Conservation (phyloP, 495 filamentous ascomycete species). For the Tuber indicum region DNA sequence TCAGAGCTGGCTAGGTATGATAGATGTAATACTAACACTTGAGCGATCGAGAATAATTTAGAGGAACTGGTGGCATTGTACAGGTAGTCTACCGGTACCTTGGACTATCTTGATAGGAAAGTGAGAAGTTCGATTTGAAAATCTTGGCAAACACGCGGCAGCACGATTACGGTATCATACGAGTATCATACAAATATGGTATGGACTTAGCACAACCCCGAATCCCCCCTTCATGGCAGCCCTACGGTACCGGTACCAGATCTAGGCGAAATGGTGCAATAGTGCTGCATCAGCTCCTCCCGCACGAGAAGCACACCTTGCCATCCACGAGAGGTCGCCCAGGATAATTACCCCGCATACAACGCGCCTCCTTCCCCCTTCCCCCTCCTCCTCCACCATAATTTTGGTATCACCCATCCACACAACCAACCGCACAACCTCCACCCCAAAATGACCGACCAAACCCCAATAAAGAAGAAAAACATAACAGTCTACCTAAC, state of each 20-base stretch:
- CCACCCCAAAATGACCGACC: not conserved
- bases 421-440: not conserved
- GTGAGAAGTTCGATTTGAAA: too few relatives aligned
- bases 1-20: too few relatives aligned
- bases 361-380: not conserved
- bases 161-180: too few relatives aligned
- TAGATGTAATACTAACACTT: too few relatives aligned
- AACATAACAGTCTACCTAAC: constrained; percentile 33
- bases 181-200: not conserved
- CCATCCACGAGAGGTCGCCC: not conserved
- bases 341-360: not conserved
- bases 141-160: too few relatives aligned
- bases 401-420: not conserved
- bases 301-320: not conserved
- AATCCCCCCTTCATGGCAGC: not conserved
- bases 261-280: not conserved
- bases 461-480: not conserved
- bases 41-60: too few relatives aligned
- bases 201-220: not conserved
- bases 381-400: not conserved
- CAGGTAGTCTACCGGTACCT: too few relatives aligned
- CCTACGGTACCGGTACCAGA: not conserved
- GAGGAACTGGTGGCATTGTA: too few relatives aligned
- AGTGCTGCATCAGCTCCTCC: not conserved
- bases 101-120: too few relatives aligned